Evolutionary conservation across 2,329 filamentous ascomycete genomes (phyloP), one percentile per base, ranked within the genome.

Genomic region (Dothidotthia symphoricarpi): DNA sequence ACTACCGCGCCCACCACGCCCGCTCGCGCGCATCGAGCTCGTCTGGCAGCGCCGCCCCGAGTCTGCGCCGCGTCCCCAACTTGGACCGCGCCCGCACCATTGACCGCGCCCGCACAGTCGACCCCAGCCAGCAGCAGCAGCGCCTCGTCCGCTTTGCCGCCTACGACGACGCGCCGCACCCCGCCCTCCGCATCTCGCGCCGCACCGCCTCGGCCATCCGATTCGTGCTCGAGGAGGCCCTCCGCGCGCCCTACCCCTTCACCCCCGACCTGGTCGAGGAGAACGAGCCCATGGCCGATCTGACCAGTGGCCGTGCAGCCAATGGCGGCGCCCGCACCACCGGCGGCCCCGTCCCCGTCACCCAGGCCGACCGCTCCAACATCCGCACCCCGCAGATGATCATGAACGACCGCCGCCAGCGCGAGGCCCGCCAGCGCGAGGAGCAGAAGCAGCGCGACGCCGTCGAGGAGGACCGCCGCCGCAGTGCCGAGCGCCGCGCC

Each of bases 211-310:
- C 86, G 66, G 91, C 93, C 25, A 90, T 98, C 63, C 83, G 95
- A 56, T 97, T 86, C 74, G 82, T 89, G 25, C 80, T 97, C 40
- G 90, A 97, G 73, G 88, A 94, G 72, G 88, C 88, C 25, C 77
- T 97, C 52, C 85, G 90, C 53, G 80, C 84, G 31, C 89, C 91
- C 2, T 79, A 88, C 51, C 74, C 81, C 32, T 94, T 97, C 69
- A 94, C 89, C 7, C 78, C 86, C 16, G 89, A 95, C 68, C 72
- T 83, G 53, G 77, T 83, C 45, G 93, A 98, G 75, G 87, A 95
- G 73, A 85, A 87, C 77, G 87, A 90, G 54, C 80, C 81, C 59
- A 97, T 98, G 90, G 86, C 90, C 55, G 90, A 95, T 66, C 75
- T 95, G 55, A 76, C 80, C 60, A 78, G 81, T 61, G 76, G 71